phyloP scores from a whole-genome alignment of 2,329 filamentous ascomycete species.

The Fusarium temperatum region DNA sequence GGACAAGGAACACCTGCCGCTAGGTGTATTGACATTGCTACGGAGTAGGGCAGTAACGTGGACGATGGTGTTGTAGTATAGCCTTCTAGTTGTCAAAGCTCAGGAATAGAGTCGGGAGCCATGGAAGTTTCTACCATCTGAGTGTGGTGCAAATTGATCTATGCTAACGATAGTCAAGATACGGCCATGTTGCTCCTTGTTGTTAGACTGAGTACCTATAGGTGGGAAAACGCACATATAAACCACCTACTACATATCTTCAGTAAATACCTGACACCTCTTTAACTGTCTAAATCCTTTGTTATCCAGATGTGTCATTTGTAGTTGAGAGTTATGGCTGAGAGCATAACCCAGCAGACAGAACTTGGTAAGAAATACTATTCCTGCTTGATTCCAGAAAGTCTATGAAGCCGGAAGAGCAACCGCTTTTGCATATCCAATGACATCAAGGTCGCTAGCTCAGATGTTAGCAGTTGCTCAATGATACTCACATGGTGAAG shows the following conservation, averaged over 20 bases:
- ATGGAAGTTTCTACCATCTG: fast-evolving
- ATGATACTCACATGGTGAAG: too few species aligned
- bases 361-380: neutral
- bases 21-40: neutral
- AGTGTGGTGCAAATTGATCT: neutral
- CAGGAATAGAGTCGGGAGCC: fast-evolving
- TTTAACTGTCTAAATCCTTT: neutral
- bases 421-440: neutral
- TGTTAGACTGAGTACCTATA: neutral
- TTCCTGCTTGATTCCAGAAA: neutral
- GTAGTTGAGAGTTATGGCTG: too few species aligned
- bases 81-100: neutral
- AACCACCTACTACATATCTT: neutral
- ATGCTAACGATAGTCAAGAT: neutral
- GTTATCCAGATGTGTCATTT: too few species aligned
- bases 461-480: neutral
- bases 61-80: neutral
- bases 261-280: neutral
- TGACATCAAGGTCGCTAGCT: neutral
- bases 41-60: neutral
- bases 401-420: neutral
- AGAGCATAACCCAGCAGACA: too few species aligned
- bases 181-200: neutral
- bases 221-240: fast-evolving
- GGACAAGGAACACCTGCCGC: neutral